Conservation (phyloP, 768 basidiomycete genomes). For the Austroboletus festivus region DNA sequence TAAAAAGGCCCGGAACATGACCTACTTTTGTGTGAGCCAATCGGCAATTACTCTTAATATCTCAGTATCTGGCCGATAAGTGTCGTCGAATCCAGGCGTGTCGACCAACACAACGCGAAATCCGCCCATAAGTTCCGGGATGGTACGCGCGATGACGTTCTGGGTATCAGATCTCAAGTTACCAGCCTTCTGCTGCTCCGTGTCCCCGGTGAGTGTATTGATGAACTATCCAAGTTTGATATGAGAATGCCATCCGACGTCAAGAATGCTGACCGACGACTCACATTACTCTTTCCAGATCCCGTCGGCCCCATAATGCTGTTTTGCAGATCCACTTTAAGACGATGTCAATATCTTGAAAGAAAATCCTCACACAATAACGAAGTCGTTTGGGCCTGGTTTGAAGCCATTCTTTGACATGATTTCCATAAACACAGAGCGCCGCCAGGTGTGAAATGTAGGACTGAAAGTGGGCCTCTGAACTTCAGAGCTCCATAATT, state of each 20-base stretch:
- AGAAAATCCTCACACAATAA: slow-evolving; percentile 12
- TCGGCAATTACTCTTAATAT: slow-evolving; percentile 12
- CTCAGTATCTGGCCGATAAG: slow-evolving; percentile 10
- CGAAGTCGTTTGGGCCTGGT: slow-evolving; percentile 3
- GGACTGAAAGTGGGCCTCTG: neutral
- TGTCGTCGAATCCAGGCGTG: slow-evolving; percentile 22
- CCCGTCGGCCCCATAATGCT: slow-evolving; percentile 27
- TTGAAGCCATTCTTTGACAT: slow-evolving; percentile 4
- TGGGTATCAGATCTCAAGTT: slow-evolving; percentile 13
- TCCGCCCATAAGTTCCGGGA: neutral
- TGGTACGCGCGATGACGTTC: slow-evolving; percentile 2
- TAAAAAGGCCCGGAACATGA: neutral
- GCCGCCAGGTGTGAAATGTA: neutral
- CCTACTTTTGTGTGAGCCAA: slow-evolving; percentile 20
- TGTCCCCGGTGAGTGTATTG: slow-evolving; percentile 7
- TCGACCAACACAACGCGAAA: slow-evolving; percentile 17
- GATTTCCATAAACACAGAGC: neutral
- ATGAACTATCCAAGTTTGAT: slow-evolving; percentile 7
- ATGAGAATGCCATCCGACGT: neutral
- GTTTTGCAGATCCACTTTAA: neutral
- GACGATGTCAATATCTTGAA: neutral
- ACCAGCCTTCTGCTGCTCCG: neutral
- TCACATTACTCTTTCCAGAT: slow-evolving; percentile 23
- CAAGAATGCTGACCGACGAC: neutral
- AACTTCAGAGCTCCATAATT: neutral